Evolutionary conservation across 2,329 filamentous ascomycete genomes (phyloP).

Genomic region (Lecanicillium sp.): DNA sequence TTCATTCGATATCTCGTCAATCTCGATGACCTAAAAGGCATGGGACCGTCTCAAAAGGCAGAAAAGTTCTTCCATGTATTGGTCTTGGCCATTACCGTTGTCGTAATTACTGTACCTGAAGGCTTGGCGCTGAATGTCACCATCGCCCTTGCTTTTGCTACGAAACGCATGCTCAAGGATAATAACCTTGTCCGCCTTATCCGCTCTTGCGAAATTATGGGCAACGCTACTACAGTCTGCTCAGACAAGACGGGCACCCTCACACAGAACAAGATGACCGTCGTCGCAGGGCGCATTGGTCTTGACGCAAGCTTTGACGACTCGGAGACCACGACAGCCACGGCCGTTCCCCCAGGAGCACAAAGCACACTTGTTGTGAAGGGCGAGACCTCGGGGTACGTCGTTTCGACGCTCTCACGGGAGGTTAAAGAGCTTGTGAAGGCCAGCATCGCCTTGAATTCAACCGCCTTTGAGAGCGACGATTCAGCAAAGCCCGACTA

Average conservation of each 20-base stretch:
- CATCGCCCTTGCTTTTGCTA: slow-evolving; percentile 54
- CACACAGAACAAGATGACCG: slow-evolving; percentile 56
- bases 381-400: slow-evolving; percentile 19
- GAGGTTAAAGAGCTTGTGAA: slow-evolving; percentile 29
- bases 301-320: slow-evolving; percentile 28
- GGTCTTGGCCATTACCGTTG: slow-evolving; percentile 50
- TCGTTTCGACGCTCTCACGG: slow-evolving; percentile 21
- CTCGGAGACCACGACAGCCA: slow-evolving; percentile 15
- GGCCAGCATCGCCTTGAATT: slow-evolving; percentile 36
- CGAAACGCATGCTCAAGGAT: slow-evolving; percentile 55
- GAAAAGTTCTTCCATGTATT: slow-evolving; percentile 51
- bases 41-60: slow-evolving; percentile 40
- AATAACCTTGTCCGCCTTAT: slow-evolving; percentile 54
- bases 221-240: slow-evolving; percentile 55
- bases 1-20: slow-evolving; percentile 31
- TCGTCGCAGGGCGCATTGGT: slow-evolving; percentile 49
- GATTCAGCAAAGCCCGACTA: slow-evolving; percentile 28
- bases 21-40: slow-evolving; percentile 23
- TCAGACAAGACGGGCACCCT: slow-evolving; percentile 61
- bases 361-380: slow-evolving; percentile 15
- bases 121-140: slow-evolving; percentile 54
- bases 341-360: slow-evolving; percentile 13
- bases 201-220: slow-evolving; percentile 56
- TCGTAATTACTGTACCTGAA: slow-evolving; percentile 54
- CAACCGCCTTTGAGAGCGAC: slow-evolving; percentile 46